Conservation (phyloP, 345 rosid genomes). For the Dovyalis caffra region DNA sequence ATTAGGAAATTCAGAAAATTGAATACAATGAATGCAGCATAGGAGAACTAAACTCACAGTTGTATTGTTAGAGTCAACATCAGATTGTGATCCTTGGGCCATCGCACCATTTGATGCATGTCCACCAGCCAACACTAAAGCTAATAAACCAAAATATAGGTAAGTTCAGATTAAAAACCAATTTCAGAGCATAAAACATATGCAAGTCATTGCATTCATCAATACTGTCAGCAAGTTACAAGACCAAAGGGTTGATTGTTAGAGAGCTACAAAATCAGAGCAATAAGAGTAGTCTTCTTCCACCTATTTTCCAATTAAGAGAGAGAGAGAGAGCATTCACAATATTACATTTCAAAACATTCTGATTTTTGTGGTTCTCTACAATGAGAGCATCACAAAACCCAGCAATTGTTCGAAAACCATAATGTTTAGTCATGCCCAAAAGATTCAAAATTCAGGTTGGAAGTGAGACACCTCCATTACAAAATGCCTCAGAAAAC, state of each 20-base stretch:
- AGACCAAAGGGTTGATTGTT: not conserved
- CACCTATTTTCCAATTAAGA: not conserved
- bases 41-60: constrained; percentile 61
- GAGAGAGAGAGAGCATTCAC: not conserved
- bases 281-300: not conserved
- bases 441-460: not conserved
- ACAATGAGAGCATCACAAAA: not conserved
- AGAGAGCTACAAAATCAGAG: not conserved
- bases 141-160: constrained; percentile 36
- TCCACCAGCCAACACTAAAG: constrained; percentile 81
- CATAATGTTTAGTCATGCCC: not conserved
- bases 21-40: constrained; percentile 3
- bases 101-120: constrained; percentile 62
- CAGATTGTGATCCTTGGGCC: constrained; percentile 61
- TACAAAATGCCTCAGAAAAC: not conserved
- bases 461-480: not conserved
- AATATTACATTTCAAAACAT: not conserved
- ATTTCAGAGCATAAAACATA: constrained; percentile 13
- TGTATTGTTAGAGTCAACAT: constrained; percentile 69
- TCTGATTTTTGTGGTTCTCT: not conserved
- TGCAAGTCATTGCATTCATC: not conserved
- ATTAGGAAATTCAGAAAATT: constrained; percentile 16
- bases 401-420: not conserved
- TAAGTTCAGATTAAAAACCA: constrained; percentile 12
- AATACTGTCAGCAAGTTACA: not conserved